These are phyloP conservation scores for Cladosporium sp. DNA, from an alignment of 2,329 filamentous ascomycete species.

Conservation along the genomic window DNA sequence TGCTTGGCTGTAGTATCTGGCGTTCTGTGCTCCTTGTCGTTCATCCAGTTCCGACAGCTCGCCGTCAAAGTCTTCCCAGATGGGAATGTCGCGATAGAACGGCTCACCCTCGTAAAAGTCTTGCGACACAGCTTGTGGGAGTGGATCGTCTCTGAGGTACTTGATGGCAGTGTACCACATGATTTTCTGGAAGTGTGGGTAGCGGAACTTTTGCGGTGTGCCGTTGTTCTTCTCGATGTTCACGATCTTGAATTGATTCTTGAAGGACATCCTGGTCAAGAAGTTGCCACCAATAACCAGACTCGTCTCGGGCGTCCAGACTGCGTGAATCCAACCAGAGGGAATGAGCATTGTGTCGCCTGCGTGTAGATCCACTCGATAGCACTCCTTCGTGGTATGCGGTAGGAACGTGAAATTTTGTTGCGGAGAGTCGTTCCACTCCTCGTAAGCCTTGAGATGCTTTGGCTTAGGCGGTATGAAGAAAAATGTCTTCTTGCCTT, in stretches of 20 bases:
- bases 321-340: constrained; percentile 70
- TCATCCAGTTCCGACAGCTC: constrained; percentile 52
- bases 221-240: constrained; percentile 69
- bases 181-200: constrained; percentile 68
- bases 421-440: constrained; percentile 67
- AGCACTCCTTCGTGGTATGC: constrained; percentile 65
- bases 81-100: constrained; percentile 56
- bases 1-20: constrained; percentile 62
- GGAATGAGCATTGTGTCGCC: constrained; percentile 72
- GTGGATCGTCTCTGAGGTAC: constrained; percentile 63
- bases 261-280: constrained; percentile 63
- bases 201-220: constrained; percentile 64
- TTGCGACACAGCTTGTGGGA: constrained; percentile 58
- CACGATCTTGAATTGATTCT: constrained; percentile 65
- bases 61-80: constrained; percentile 59
- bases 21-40: constrained; percentile 51
- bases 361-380: constrained; percentile 63
- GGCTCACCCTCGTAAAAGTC: constrained; percentile 57
- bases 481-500: constrained; percentile 69
- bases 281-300: constrained; percentile 72
- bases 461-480: constrained; percentile 69
- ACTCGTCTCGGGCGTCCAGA: constrained; percentile 69
- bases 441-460: constrained; percentile 68
- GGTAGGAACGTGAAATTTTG: constrained; percentile 67
- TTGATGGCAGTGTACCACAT: constrained; percentile 68